phyloP scores from a whole-genome alignment of 2,329 filamentous ascomycete genomes.

The Tetracladium maxilliforme region DNA sequence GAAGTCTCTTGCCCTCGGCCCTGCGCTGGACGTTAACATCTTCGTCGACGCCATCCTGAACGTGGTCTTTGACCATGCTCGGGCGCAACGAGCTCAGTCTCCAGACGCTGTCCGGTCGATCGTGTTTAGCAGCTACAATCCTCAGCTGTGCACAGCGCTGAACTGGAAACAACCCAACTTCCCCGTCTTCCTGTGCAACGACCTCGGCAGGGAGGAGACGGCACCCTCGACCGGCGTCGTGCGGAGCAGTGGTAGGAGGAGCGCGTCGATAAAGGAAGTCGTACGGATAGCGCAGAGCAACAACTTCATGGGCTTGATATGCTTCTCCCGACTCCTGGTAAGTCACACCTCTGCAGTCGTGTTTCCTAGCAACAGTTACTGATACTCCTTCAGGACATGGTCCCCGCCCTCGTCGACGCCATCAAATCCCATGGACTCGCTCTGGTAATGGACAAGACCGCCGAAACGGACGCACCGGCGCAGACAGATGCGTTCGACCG shows the following conservation, averaged over 20 bases:
- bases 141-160: slow-evolving; percentile 77
- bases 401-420: slow-evolving; percentile 79
- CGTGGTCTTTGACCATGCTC: slow-evolving; percentile 83
- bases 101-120: slow-evolving; percentile 71
- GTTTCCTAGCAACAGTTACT: slow-evolving; percentile 5
- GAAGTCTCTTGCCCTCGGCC: slow-evolving; percentile 50
- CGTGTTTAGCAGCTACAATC: slow-evolving; percentile 88
- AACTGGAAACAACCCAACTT: slow-evolving; percentile 99
- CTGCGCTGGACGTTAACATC: slow-evolving; percentile 68
- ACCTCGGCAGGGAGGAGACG: slow-evolving; percentile 53
- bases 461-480: slow-evolving; percentile 28
- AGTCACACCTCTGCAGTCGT: too few species aligned
- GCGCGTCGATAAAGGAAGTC: slow-evolving; percentile 84
- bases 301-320: slow-evolving; percentile 96
- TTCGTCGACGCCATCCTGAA: slow-evolving; percentile 74
- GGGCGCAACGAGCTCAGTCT: slow-evolving; percentile 46
- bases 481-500: slow-evolving; percentile 36
- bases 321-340: slow-evolving; percentile 74
- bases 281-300: slow-evolving; percentile 88
- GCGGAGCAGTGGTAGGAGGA: slow-evolving; percentile 48
- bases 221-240: slow-evolving; percentile 12
- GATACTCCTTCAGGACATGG: slow-evolving; percentile 56
- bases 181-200: slow-evolving; percentile 89
- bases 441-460: slow-evolving; percentile 75
- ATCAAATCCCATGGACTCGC: slow-evolving; percentile 92